Percentiles rank a stretch among this genome's conserved stretches.
Conservation (phyloP, 75 land plant species). For the Sequoia sempervirens region DNA sequence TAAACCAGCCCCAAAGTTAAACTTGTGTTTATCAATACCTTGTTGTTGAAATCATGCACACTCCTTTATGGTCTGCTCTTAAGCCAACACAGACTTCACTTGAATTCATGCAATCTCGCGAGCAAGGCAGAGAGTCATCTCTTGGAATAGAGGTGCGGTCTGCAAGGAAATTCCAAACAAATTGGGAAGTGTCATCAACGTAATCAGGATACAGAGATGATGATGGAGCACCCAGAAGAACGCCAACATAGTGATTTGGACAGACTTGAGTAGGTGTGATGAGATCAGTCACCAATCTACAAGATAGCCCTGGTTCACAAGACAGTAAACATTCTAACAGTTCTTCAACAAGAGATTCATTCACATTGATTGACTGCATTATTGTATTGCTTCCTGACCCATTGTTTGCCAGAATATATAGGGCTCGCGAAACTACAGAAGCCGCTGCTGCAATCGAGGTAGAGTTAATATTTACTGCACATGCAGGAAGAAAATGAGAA, state of each 20-base stretch:
- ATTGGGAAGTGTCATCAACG: slow-evolving; percentile 69
- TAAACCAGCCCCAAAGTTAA: not conserved
- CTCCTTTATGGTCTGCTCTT: slow-evolving; percentile 58
- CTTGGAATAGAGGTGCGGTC: slow-evolving; percentile 52
- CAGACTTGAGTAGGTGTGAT: slow-evolving; percentile 55
- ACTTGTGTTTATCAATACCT: slow-evolving; percentile 41
- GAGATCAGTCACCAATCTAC: slow-evolving; percentile 60
- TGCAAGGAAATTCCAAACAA: slow-evolving; percentile 94
- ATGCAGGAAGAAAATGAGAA: not conserved
- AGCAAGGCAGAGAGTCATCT: slow-evolving; percentile 33
- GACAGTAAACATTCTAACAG: slow-evolving; percentile 64
- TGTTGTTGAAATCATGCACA: slow-evolving; percentile 77
- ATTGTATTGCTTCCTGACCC: slow-evolving; percentile 13
- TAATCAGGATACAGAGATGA: slow-evolving; percentile 29
- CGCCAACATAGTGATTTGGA: slow-evolving; percentile 93
- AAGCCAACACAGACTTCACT: slow-evolving; percentile 76
- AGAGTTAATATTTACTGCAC: slow-evolving; percentile 74
- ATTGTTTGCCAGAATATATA: slow-evolving; percentile 64
- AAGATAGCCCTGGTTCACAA: slow-evolving; percentile 80
- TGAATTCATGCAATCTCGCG: slow-evolving; percentile 42
- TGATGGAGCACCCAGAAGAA: slow-evolving; percentile 64
- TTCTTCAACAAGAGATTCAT: slow-evolving; percentile 72
- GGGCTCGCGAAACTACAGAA: slow-evolving; percentile 71
- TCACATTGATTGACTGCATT: slow-evolving; percentile 54
- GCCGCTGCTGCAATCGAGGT: slow-evolving; percentile 76